A percentile compares a stretch with the other conserved stretches of the same genome.
Conservation (phyloP, 768 basidiomycete genomes). For the Calocera viscosa region DNA sequence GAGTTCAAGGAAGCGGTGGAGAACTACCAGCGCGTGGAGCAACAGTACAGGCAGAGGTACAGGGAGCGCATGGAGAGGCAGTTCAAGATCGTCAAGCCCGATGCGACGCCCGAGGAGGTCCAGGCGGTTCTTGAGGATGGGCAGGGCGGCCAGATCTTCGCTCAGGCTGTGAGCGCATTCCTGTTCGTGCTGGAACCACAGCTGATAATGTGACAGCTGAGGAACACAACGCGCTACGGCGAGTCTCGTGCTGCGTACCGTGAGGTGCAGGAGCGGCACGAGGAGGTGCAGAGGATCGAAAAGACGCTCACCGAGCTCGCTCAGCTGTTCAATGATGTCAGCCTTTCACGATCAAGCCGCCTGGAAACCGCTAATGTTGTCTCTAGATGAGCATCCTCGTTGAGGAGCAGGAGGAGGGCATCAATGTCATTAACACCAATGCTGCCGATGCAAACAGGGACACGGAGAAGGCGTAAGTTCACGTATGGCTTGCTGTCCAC, state of each 20-base stretch:
- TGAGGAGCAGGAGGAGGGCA: conserved; percentile 37
- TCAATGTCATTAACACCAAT: conserved; percentile 32
- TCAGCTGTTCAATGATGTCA: conserved; percentile 37
- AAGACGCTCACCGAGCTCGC: conserved; percentile 38
- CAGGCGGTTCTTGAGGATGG: conserved; percentile 30
- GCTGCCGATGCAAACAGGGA: conserved; percentile 33
- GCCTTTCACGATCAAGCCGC: conserved; percentile 9
- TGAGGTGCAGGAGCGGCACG: conserved; percentile 38
- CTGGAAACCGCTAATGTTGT: background rate
- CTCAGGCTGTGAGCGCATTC: conserved; percentile 21
- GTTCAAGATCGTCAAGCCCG: conserved; percentile 29
- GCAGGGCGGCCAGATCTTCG: conserved; percentile 30
- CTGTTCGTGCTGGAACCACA: background rate
- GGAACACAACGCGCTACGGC: conserved; percentile 35
- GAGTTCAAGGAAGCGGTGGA: conserved; percentile 32
- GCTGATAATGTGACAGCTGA: conserved; percentile 23
- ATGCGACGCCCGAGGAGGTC: conserved; percentile 34
- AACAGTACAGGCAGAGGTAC: conserved; percentile 34
- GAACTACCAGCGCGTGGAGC: conserved; percentile 34
- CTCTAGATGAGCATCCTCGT: conserved; percentile 33
- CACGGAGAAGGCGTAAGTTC: conserved; percentile 31
- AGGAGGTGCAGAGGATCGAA: conserved; percentile 38
- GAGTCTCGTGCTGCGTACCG: conserved; percentile 34
- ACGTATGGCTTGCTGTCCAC: background rate
- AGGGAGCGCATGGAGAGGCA: conserved; percentile 34